phyloP scores from a whole-genome alignment of 169 alveolate species.

The Cryptosporidium felis region DNA sequence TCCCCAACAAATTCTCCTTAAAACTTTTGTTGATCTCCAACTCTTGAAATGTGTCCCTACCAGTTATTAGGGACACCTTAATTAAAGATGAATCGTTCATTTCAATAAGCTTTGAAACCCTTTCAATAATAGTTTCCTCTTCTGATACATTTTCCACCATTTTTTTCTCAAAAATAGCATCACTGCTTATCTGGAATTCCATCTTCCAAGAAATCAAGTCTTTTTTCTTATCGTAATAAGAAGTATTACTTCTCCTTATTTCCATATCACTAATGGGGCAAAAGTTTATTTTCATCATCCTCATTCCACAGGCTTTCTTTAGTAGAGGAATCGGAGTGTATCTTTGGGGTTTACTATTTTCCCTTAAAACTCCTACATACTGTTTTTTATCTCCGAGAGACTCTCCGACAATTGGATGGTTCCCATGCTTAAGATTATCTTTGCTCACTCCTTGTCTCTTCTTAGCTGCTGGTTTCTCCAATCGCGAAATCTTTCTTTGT shows the following conservation, averaged over 20 bases:
- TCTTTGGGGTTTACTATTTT: not conserved
- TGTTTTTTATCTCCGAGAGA: not conserved
- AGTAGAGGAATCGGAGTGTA: constrained; percentile 35
- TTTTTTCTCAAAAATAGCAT: not conserved
- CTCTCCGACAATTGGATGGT: too few relatives aligned
- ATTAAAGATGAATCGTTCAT: not conserved
- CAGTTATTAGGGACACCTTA: not conserved
- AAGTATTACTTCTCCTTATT: constrained; percentile 36
- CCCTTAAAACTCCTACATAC: not conserved
- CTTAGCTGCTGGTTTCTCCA: too few relatives aligned
- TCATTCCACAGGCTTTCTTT: constrained; percentile 36
- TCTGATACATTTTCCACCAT: constrained; percentile 16
- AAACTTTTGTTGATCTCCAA: constrained; percentile 18
- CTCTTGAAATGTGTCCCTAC: not conserved
- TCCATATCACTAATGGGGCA: constrained; percentile 60
- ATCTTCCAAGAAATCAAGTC: constrained; percentile 45
- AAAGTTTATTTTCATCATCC: constrained; percentile 38
- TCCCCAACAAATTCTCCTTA: constrained; percentile 36
- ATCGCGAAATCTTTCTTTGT: constrained; percentile 14
- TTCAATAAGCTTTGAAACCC: not conserved
- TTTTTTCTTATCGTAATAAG: constrained; percentile 40
- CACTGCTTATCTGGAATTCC: not conserved
- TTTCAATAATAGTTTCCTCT: not conserved
- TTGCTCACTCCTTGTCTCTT: too few relatives aligned
- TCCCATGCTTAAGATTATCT: too few relatives aligned